Conservation (phyloP, 2,329 filamentous ascomycete genomes). For the Fonsecaea monophora region DNA sequence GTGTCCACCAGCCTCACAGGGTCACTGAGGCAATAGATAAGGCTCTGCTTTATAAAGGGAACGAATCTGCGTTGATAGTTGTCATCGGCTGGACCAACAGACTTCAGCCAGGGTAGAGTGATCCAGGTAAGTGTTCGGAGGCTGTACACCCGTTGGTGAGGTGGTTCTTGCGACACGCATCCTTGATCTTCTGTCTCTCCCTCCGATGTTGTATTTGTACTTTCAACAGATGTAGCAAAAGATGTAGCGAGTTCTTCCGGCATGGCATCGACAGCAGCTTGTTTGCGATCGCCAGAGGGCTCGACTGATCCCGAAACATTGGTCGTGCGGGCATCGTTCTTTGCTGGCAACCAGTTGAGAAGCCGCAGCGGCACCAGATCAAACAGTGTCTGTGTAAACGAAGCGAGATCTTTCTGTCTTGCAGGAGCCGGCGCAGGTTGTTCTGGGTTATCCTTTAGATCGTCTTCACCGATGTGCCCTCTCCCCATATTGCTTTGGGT, state of each 20-base stretch:
- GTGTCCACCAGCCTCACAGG: slow-evolving; percentile 51
- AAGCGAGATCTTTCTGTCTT: slow-evolving; percentile 60
- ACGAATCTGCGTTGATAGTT: slow-evolving; percentile 30
- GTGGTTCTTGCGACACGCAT: not conserved
- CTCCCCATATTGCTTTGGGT: not conserved
- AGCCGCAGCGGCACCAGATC: slow-evolving; percentile 55
- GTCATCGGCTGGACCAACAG: not conserved
- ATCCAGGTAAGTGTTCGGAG: slow-evolving; percentile 29
- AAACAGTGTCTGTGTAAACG: slow-evolving; percentile 66
- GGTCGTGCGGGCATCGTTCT: slow-evolving; percentile 39
- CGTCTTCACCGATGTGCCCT: not conserved
- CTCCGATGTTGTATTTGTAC: not conserved
- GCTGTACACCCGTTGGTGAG: slow-evolving; percentile 14
- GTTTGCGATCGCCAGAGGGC: not conserved
- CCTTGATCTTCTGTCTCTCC: not conserved
- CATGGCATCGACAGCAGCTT: not conserved
- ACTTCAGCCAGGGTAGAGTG: slow-evolving; percentile 26
- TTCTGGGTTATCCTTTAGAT: not conserved
- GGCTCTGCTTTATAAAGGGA: slow-evolving; percentile 53
- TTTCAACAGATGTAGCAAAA: not conserved
- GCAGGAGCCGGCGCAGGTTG: not conserved
- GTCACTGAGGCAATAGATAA: slow-evolving; percentile 53
- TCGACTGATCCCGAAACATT: slow-evolving; percentile 28
- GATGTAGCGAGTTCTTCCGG: not conserved
- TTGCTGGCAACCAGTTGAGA: slow-evolving; percentile 54